Evolutionary conservation across 2,329 filamentous ascomycete genomes (phyloP).

Genomic region (Zymoseptoria brevis): DNA sequence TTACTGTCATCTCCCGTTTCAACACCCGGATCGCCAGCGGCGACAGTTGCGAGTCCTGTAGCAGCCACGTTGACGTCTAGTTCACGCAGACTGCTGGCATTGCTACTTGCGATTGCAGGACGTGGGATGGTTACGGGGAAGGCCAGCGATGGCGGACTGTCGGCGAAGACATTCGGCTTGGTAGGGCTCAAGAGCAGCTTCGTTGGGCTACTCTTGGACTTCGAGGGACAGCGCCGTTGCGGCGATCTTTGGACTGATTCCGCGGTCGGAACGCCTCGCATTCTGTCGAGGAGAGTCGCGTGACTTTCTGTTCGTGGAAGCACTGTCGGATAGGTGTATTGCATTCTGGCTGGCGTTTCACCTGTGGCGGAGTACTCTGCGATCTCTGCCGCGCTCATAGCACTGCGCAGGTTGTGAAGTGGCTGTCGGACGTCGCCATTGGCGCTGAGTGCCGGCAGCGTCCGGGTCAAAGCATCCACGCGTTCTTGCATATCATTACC

Average conservation of each 20-base stretch:
- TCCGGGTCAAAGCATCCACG: slow-evolving; percentile 50
- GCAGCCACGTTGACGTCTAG: slow-evolving; percentile 37
- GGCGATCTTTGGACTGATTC: slow-evolving; percentile 9
- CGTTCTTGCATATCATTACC: slow-evolving; percentile 59
- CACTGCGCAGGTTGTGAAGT: slow-evolving; percentile 60
- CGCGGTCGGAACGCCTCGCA: slow-evolving; percentile 36
- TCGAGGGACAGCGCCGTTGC: slow-evolving; percentile 23
- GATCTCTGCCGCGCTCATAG: slow-evolving; percentile 57
- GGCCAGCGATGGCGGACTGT: slow-evolving; percentile 22
- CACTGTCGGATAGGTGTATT: slow-evolving; percentile 71
- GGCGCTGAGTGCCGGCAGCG: slow-evolving; percentile 52
- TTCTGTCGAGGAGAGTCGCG: slow-evolving; percentile 47
- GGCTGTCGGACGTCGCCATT: slow-evolving; percentile 56
- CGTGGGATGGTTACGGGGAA: slow-evolving; percentile 20
- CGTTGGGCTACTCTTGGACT: slow-evolving; percentile 21
- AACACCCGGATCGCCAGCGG: slow-evolving; percentile 21
- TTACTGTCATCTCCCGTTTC: slow-evolving; percentile 23
- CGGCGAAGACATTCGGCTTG: slow-evolving; percentile 28
- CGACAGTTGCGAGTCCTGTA: slow-evolving; percentile 13
- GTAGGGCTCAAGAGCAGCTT: slow-evolving; percentile 24
- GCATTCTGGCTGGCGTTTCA: slow-evolving; percentile 70
- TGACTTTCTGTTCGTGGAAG: slow-evolving; percentile 68
- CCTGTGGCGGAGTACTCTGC: slow-evolving; percentile 81
- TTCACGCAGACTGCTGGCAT: slow-evolving; percentile 34
- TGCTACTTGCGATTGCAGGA: slow-evolving; percentile 22